phyloP scores from a whole-genome alignment of 306 rosid species.

The Herpetospermum pedunculosum region DNA sequence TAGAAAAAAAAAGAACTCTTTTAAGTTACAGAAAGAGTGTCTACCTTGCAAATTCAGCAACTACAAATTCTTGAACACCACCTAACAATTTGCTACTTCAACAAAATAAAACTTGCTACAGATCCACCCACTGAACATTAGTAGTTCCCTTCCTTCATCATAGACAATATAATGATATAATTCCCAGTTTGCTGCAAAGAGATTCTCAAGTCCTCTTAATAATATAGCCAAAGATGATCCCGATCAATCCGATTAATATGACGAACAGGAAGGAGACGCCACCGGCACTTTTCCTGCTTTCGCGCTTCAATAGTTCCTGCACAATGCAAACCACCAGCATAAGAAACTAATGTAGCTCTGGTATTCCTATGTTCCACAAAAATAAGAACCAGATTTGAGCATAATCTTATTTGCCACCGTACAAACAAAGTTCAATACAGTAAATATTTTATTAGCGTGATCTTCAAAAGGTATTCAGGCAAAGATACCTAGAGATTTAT shows the following conservation, averaged over 20 bases:
- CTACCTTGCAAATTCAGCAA: slow-evolving; percentile 24
- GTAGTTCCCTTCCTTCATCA: slow-evolving; percentile 18
- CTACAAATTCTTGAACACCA: slow-evolving; percentile 26
- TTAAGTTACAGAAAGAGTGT: slow-evolving; percentile 61
- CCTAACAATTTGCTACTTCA: slow-evolving; percentile 35
- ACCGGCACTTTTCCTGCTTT: slow-evolving; percentile 42
- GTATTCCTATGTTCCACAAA: not conserved
- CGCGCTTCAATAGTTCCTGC: slow-evolving; percentile 79
- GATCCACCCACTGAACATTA: slow-evolving; percentile 21
- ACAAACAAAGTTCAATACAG: not conserved
- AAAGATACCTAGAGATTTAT: not conserved
- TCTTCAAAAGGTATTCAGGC: not conserved
- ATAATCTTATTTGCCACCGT: not conserved
- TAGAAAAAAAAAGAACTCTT: slow-evolving; percentile 6
- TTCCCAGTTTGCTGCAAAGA: not conserved
- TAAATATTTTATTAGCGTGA: not conserved
- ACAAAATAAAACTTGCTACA: slow-evolving; percentile 25
- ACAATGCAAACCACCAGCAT: slow-evolving; percentile 8
- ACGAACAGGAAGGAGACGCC: slow-evolving; percentile 40
- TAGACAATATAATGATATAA: slow-evolving; percentile 1
- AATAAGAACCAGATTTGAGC: not conserved
- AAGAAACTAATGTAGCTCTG: not conserved
- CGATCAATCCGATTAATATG: slow-evolving; percentile 8
- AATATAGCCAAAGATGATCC: slow-evolving; percentile 6
- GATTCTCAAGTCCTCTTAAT: slow-evolving; percentile 9